phyloP scores from a whole-genome alignment of 176 grass and related monocot genomes.

The Bothriochloa decipiens region DNA sequence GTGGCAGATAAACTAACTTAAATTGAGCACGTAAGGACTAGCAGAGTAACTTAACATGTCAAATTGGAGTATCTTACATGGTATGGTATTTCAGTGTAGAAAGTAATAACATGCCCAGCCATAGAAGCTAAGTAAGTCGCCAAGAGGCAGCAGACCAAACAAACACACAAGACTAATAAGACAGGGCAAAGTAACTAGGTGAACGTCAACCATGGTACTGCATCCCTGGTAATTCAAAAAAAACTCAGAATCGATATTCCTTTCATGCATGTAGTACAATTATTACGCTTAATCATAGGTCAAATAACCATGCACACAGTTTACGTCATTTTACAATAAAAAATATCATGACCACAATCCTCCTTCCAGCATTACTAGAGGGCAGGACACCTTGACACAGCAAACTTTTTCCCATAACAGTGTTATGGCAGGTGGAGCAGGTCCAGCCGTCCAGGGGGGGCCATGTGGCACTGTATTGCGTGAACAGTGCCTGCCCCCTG shows the following conservation, averaged over 20 bases:
- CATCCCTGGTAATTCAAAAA: constrained; percentile 7
- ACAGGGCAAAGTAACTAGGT: too few relatives aligned
- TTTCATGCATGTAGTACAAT: constrained; percentile 30
- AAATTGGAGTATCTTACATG: constrained; percentile 6
- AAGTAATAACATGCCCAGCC: neutral
- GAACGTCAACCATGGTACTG: constrained; percentile 1
- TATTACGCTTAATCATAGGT: constrained; percentile 24
- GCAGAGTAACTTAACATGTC: constrained; percentile 12
- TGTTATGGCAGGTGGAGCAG: too few relatives aligned
- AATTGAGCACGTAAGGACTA: neutral
- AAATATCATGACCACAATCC: constrained; percentile 27
- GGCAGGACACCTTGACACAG: constrained; percentile 1
- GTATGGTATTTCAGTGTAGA: constrained; percentile 1
- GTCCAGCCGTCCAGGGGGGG: too few relatives aligned
- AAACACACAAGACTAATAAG: too few relatives aligned
- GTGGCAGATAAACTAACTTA: constrained; percentile 12
- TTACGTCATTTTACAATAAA: constrained; percentile 27
- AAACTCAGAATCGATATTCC: neutral
- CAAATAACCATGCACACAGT: constrained; percentile 12
- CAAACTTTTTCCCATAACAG: neutral
- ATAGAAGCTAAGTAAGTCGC: constrained; percentile 20
- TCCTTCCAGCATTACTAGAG: constrained; percentile 7
- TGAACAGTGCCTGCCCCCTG: too few relatives aligned
- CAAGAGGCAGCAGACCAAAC: too few relatives aligned
- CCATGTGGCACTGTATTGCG: too few relatives aligned